phyloP scores from a whole-genome alignment of 2,329 filamentous ascomycete species.

The Truncatella angustata region DNA sequence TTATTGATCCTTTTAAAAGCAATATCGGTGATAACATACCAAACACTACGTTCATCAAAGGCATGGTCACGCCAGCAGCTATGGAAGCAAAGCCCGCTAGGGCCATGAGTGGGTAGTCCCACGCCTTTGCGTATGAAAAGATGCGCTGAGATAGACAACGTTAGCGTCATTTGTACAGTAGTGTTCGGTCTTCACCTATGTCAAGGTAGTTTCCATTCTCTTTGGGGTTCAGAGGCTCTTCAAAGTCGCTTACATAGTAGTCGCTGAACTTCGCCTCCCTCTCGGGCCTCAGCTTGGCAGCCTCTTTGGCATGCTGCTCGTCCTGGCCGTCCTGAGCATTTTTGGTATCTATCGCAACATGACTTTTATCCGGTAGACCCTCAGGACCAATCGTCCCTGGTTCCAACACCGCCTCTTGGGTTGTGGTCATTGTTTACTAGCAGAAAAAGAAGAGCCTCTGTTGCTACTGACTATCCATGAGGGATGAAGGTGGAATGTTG shows the following conservation, averaged over 20 bases:
- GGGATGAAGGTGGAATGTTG: not conserved
- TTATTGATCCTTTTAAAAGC: not conserved
- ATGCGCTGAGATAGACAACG: slow-evolving; percentile 36
- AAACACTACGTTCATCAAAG: slow-evolving; percentile 60
- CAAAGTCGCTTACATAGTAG: slow-evolving; percentile 34
- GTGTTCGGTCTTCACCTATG: not conserved
- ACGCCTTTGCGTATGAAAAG: slow-evolving; percentile 52
- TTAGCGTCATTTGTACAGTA: slow-evolving; percentile 12
- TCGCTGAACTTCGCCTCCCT: slow-evolving; percentile 44
- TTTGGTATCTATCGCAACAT: not conserved
- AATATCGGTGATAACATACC: slow-evolving; percentile 33
- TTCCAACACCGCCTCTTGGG: not conserved
- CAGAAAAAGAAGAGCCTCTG: not conserved
- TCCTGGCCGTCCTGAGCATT: slow-evolving; percentile 14
- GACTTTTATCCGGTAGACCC: slow-evolving; percentile 2
- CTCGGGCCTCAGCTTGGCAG: slow-evolving; percentile 39
- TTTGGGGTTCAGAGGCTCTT: not conserved
- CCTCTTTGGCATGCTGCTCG: slow-evolving; percentile 28
- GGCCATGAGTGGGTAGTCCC: slow-evolving; percentile 49
- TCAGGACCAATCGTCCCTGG: not conserved
- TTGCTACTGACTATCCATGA: not conserved
- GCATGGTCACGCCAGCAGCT: slow-evolving; percentile 53
- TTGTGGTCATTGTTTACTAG: slow-evolving; percentile 1
- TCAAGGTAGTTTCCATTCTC: not conserved
- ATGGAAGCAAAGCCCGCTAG: slow-evolving; percentile 47